These are phyloP conservation scores for Alternaria viburni DNA, from an alignment of 2,329 filamentous ascomycete genomes.

Conservation along the genomic window DNA sequence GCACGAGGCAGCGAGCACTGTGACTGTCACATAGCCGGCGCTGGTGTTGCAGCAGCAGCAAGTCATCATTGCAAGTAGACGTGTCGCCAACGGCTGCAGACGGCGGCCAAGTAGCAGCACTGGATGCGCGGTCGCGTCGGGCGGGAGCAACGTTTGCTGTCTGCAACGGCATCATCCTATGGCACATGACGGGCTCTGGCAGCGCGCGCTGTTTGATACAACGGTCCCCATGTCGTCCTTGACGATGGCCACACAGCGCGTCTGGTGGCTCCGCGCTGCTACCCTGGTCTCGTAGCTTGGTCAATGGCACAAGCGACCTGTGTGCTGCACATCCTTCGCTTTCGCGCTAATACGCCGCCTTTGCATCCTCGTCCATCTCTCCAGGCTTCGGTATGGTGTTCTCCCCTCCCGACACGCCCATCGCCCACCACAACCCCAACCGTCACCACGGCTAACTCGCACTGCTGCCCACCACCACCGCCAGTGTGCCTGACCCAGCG, in stretches of 20 bases:
- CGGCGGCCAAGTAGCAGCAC: background rate
- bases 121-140: slow-evolving; percentile 1
- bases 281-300: slow-evolving; percentile 31
- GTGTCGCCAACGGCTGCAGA: slow-evolving; percentile 7
- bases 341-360: slow-evolving; percentile 20
- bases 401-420: background rate
- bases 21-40: slow-evolving; percentile 2
- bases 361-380: slow-evolving; percentile 6
- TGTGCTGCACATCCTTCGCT: slow-evolving; percentile 24
- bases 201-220: slow-evolving; percentile 20
- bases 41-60: slow-evolving; percentile 5
- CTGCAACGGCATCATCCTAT: slow-evolving; percentile 23
- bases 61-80: background rate
- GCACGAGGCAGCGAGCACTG: slow-evolving; percentile 19
- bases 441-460: background rate
- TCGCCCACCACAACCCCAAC: background rate
- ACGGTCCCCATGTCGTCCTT: slow-evolving; percentile 18
- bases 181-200: slow-evolving; percentile 4
- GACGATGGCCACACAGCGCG: slow-evolving; percentile 27
- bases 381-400: background rate
- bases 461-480: background rate
- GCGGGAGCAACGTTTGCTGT: slow-evolving; percentile 32
- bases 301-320: slow-evolving; percentile 33
- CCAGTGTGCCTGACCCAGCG: slow-evolving; percentile 10
- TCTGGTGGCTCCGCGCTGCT: slow-evolving; percentile 12